These are phyloP conservation scores for Emergomyces orientalis DNA, from an alignment of 2,329 filamentous ascomycete species.

Conservation along the genomic window DNA sequence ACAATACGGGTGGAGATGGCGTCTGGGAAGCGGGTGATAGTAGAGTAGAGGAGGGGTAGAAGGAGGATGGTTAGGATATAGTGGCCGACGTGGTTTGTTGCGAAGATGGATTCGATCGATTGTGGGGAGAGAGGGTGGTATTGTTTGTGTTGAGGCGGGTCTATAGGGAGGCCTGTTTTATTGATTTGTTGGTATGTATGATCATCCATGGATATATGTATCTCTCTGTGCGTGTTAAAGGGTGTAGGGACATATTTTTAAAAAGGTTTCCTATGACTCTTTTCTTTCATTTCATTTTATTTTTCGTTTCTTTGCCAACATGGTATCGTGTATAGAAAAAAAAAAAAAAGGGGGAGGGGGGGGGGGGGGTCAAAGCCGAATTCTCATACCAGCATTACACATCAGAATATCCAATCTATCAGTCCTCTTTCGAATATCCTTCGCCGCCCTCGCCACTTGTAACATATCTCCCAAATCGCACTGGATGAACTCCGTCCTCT, in stretches of 20 bases:
- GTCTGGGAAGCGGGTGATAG: slow-evolving; percentile 19
- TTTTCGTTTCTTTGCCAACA: too few relatives aligned
- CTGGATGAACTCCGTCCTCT: slow-evolving; percentile 20
- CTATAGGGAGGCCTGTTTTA: slow-evolving; percentile 16
- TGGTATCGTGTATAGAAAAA: background rate
- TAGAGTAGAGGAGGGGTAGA: slow-evolving; percentile 24
- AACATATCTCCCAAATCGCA: slow-evolving; percentile 26
- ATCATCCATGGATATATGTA: background rate
- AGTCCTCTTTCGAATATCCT: slow-evolving; percentile 18
- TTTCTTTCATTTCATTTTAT: too few relatives aligned
- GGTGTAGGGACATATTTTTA: background rate
- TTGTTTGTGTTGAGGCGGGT: slow-evolving; percentile 14
- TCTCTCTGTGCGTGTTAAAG: background rate
- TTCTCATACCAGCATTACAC: slow-evolving; percentile 24
- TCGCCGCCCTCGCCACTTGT: slow-evolving; percentile 18
- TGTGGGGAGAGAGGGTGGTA: slow-evolving; percentile 23
- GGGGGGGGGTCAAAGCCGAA: background rate
- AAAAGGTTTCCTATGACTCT: background rate
- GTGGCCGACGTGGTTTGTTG: slow-evolving; percentile 44
- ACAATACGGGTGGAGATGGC: slow-evolving; percentile 35
- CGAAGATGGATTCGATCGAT: slow-evolving; percentile 43
- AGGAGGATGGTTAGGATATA: slow-evolving; percentile 44
- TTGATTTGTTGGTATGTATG: background rate
- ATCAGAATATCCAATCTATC: slow-evolving; percentile 26
- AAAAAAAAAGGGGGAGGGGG: too few relatives aligned